Base-by-base conservation (phyloP, 2,329 filamentous ascomycete genomes). In the Aspergillus eucalypticola region DNA sequence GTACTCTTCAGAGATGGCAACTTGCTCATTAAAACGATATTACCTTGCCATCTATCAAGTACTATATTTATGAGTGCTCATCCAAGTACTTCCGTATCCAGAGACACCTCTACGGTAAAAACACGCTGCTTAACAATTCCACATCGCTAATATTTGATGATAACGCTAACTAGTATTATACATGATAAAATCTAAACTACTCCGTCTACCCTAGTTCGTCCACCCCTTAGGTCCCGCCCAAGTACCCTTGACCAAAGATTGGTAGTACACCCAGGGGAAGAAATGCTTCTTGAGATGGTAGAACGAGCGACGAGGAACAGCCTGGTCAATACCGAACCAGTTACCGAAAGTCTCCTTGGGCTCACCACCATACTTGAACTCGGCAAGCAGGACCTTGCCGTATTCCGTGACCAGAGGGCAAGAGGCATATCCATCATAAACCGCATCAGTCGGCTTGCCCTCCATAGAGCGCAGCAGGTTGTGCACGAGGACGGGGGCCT, bases 261-360 rank as follows among this genome's bases (percentile, higher is more conserved):
- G 81, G 56, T 79, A 81, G 73, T 88, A 88, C 2, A 88, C 86
- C 86, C 86, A 88, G 0, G 86, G 86, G 73, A 88, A 88, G 67
- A 88, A 88, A 67, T 88, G 82, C 75, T 86, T 88, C 78, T 88
- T 88, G 48, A 88, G 65, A 66, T 87, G 77, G 64, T 86, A 88
- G 68, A 88, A 88, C 0, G 81, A 76, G 3, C 81, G 79, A 3
- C 85, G 79, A 2, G 86, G 86, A 8, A 74, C 73, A 0, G 71
- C 80, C 71, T 88, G 86, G 65, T 88, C 84, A 6, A 88, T 78
- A 0, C 84, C 85, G 13, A 87, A 72, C 69, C 73, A 75, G 3
- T 77, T 72, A 4, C 75, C 78, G 63, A 88, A 88, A 0, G 86
- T 88, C 77, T 88, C 86, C 70, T 88, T 86, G 6, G 86, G 85